phyloP scores from a whole-genome alignment of 1,284 basidiomycete species.

The Ustilago vetiveriae region DNA sequence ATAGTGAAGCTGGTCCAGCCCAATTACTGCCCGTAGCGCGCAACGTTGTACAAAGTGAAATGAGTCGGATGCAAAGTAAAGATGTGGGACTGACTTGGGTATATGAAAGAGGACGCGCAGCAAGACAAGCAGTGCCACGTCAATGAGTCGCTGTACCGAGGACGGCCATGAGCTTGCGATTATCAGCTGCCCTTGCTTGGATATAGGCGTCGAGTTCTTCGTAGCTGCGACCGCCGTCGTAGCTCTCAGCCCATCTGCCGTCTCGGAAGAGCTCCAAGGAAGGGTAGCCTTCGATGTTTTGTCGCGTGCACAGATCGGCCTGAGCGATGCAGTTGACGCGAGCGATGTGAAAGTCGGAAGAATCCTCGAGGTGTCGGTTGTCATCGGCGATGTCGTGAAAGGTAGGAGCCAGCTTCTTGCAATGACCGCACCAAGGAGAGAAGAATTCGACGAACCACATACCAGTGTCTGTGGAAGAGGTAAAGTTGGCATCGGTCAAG shows the following conservation, averaged over 20 bases:
- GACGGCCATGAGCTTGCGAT: constrained; percentile 23
- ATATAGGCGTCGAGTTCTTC: constrained; percentile 33
- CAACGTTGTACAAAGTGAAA: not conserved
- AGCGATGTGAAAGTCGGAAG: constrained; percentile 57
- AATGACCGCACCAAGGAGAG: constrained; percentile 80
- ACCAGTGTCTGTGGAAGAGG: constrained; percentile 19
- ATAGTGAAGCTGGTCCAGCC: not conserved
- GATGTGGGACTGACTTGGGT: not conserved
- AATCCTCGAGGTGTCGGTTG: constrained; percentile 37
- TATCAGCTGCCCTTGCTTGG: constrained; percentile 36
- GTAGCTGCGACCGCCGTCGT: constrained; percentile 32
- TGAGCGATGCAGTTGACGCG: constrained; percentile 62
- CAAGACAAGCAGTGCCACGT: not conserved
- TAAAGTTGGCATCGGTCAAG: constrained; percentile 36
- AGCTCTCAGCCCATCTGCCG: constrained; percentile 40
- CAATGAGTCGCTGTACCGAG: not conserved
- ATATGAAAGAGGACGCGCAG: not conserved
- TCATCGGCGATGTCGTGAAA: constrained; percentile 76
- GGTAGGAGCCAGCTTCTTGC: constrained; percentile 79
- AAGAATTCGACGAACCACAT: constrained; percentile 62
- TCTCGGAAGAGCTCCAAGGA: constrained; percentile 51
- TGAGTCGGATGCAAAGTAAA: not conserved
- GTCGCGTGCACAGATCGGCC: constrained; percentile 50
- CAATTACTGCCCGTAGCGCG: not conserved
- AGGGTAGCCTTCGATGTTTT: constrained; percentile 52